These are phyloP conservation scores for Solanum aculeatissimum DNA, from an alignment of 305 asterid species.

Conservation along the genomic window DNA sequence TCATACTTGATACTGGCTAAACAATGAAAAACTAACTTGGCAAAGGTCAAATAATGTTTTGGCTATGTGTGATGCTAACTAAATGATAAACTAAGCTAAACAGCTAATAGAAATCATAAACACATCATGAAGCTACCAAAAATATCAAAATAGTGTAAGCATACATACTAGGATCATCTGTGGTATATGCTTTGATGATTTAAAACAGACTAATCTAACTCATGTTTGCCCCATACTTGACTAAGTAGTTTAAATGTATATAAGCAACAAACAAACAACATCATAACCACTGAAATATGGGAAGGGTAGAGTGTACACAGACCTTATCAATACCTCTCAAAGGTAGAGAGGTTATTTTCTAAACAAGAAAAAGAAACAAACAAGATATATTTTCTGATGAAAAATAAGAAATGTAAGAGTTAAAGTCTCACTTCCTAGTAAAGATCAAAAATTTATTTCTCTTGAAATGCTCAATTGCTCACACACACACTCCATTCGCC, in stretches of 20 bases:
- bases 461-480: neutral
- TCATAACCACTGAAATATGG: too few relatives aligned
- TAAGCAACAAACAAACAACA: neutral
- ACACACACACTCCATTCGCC: neutral
- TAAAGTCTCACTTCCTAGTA: neutral
- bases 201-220: neutral
- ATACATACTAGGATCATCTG: neutral
- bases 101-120: neutral
- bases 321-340: too few relatives aligned
- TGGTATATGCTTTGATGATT: neutral
- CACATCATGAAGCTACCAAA: neutral
- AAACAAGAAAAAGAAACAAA: neutral
- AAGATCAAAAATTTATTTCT: neutral
- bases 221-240: neutral
- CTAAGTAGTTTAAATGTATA: neutral
- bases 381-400: neutral
- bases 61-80: neutral
- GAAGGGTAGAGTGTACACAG: too few relatives aligned
- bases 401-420: neutral
- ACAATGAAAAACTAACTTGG: neutral
- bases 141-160: neutral
- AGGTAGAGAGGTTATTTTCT: too few relatives aligned
- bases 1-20: neutral
- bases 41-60: neutral
- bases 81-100: neutral